Percentiles rank a stretch among this genome's conserved stretches.
phyloP scores from a whole-genome alignment of 2,329 filamentous ascomycete genomes.

The Ophiosphaerella korrae region DNA sequence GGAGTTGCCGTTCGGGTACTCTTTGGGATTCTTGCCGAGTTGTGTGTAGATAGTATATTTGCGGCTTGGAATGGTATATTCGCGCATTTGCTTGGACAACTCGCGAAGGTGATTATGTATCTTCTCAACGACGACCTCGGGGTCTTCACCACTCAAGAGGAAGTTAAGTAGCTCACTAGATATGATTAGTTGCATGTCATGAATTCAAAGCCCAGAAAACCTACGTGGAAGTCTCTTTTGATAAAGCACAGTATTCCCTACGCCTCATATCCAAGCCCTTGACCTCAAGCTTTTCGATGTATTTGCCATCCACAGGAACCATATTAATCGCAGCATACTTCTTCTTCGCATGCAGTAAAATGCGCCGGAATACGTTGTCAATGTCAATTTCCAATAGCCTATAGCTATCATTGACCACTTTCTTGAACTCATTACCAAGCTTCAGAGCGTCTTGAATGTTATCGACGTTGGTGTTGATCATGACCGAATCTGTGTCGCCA shows the following conservation, averaged over 20 bases:
- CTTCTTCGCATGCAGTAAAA: constrained; percentile 96
- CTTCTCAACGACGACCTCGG: constrained; percentile 82
- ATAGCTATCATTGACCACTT: constrained; percentile 91
- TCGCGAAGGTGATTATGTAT: constrained; percentile 93
- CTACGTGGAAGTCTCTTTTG: constrained; percentile 85
- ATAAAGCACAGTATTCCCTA: constrained; percentile 93
- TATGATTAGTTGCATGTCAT: too few species aligned
- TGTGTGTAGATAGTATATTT: constrained; percentile 99
- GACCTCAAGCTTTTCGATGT: constrained; percentile 92
- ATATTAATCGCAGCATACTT: constrained; percentile 98
- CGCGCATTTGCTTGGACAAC: constrained; percentile 84
- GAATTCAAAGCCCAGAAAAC: constrained; percentile 15
- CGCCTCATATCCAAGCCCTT: constrained; percentile 98
- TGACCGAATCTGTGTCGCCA: constrained; percentile 98
- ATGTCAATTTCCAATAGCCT: constrained; percentile 95
- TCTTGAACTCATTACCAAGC: constrained; percentile 94
- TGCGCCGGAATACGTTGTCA: constrained; percentile 92
- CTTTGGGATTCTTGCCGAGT: constrained; percentile 88
- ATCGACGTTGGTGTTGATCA: constrained; percentile 99
- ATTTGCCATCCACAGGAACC: constrained; percentile 86
- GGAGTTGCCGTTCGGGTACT: constrained; percentile 90
- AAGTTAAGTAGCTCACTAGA: constrained; percentile 80
- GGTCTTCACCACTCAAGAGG: constrained; percentile 90
- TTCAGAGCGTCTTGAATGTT: constrained; percentile 88
- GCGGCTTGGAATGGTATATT: constrained; percentile 71